Percentiles rank a stretch among this genome's conserved stretches.
Evolutionary conservation across 768 basidiomycete species (phyloP).

Genomic region (Suillus ampliporus): DNA sequence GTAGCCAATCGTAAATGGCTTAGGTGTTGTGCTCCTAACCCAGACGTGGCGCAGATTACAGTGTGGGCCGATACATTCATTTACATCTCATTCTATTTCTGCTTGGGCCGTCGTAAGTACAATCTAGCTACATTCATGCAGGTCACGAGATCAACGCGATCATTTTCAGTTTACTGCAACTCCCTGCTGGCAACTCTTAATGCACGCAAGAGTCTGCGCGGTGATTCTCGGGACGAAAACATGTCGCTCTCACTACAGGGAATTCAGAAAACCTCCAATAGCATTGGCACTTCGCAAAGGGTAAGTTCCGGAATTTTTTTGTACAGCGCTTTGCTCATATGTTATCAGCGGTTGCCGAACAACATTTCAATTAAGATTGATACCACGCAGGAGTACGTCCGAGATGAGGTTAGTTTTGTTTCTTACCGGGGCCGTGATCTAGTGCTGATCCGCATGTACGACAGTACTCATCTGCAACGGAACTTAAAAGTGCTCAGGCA

Average conservation of each 20-base stretch:
- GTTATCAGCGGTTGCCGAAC: conserved; percentile 36
- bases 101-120: conserved; percentile 58
- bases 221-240: conserved; percentile 12
- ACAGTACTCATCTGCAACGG: conserved; percentile 6
- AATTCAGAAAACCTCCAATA: conserved; percentile 27
- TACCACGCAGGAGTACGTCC: conserved; percentile 57
- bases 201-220: conserved; percentile 53
- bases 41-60: conserved; percentile 43
- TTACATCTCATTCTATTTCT: conserved; percentile 66
- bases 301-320: conserved; percentile 8
- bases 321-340: not conserved
- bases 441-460: conserved; percentile 5
- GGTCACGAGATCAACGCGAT: conserved; percentile 6
- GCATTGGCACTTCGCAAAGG: conserved; percentile 16
- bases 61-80: conserved; percentile 54
- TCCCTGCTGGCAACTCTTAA: conserved; percentile 66
- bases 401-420: conserved; percentile 40
- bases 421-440: not conserved
- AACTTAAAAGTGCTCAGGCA: conserved; percentile 6
- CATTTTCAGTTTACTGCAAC: conserved; percentile 57
- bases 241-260: conserved; percentile 32
- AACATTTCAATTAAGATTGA: conserved; percentile 71
- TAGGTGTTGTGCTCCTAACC: conserved; percentile 2
- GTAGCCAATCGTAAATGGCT: conserved; percentile 5
- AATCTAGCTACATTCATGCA: not conserved